Conservation (phyloP, 768 basidiomycete species). For the Suillus hirtellus region DNA sequence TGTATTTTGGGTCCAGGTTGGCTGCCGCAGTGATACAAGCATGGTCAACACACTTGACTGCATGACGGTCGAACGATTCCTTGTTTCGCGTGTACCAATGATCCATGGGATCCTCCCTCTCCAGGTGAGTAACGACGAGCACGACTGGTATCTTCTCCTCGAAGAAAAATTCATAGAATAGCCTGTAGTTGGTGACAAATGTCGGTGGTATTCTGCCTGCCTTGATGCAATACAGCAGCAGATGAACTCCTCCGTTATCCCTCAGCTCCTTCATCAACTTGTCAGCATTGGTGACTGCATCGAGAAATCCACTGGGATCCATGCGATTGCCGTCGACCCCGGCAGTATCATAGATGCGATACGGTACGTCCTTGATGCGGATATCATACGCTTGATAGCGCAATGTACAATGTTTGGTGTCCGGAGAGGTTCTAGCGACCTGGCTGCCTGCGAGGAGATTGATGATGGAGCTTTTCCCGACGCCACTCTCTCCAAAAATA, state of each 20-base stretch:
- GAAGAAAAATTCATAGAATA: constrained; percentile 43
- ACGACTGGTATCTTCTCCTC: constrained; percentile 32
- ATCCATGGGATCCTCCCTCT: constrained; percentile 27
- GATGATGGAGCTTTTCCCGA: constrained; percentile 8
- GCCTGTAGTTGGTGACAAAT: constrained; percentile 30
- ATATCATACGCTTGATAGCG: constrained; percentile 27
- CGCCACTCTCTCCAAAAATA: constrained; percentile 8
- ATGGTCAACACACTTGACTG: constrained; percentile 4
- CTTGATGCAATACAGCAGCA: constrained; percentile 34
- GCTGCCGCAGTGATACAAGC: constrained; percentile 14
- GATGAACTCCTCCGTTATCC: constrained; percentile 26
- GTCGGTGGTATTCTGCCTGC: constrained; percentile 26
- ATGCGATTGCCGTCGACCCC: not conserved
- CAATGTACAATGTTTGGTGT: constrained; percentile 40
- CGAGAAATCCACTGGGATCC: constrained; percentile 17
- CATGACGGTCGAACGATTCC: constrained; percentile 1
- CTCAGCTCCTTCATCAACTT: constrained; percentile 32
- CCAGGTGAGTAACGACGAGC: constrained; percentile 32
- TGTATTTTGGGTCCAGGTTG: constrained; percentile 19
- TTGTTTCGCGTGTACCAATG: constrained; percentile 23
- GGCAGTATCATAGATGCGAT: constrained; percentile 14
- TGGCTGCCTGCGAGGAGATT: constrained; percentile 32
- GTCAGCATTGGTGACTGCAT: constrained; percentile 30
- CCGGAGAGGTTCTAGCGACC: constrained; percentile 34
- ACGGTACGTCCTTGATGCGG: constrained; percentile 21